Percentiles rank a stretch among this genome's conserved stretches.
Conservation (phyloP, 1,284 basidiomycete species). For the Mixia osmundae region DNA sequence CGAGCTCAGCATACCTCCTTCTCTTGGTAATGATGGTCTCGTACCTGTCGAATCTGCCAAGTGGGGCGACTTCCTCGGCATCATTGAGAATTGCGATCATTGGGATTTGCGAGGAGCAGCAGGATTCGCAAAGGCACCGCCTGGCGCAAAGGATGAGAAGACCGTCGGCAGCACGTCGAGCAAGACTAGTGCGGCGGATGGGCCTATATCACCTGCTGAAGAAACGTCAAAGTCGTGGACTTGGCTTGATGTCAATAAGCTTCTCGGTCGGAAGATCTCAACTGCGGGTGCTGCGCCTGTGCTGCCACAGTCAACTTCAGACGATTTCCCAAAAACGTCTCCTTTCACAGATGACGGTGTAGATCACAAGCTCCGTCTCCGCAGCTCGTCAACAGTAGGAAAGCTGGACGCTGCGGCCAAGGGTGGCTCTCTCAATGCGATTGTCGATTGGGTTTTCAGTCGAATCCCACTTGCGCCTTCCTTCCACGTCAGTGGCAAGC, state of each 20-base stretch:
- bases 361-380: neutral
- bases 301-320: too few relatives aligned
- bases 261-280: conserved; percentile 7
- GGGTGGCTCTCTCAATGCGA: conserved; percentile 8
- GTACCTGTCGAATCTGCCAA: conserved; percentile 69
- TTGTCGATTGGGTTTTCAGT: conserved; percentile 16
- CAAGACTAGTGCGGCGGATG: neutral
- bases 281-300: too few relatives aligned
- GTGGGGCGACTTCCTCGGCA: conserved; percentile 78
- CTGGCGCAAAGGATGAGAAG: conserved; percentile 2
- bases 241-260: conserved; percentile 13
- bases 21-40: conserved; percentile 85
- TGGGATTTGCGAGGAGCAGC: conserved; percentile 77
- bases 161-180: conserved; percentile 2
- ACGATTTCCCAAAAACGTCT: neutral
- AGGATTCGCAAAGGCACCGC: conserved; percentile 22
- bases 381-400: neutral
- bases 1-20: conserved; percentile 22
- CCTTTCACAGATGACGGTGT: neutral
- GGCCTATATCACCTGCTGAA: neutral
- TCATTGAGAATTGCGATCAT: conserved; percentile 76
- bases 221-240: conserved; percentile 8
- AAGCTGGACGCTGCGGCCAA: neutral
- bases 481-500: too few relatives aligned
- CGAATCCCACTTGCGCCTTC: conserved; percentile 10